Evolutionary conservation across 2,329 filamentous ascomycete genomes (phyloP).

Genomic region (Colletotrichum cuscutae): DNA sequence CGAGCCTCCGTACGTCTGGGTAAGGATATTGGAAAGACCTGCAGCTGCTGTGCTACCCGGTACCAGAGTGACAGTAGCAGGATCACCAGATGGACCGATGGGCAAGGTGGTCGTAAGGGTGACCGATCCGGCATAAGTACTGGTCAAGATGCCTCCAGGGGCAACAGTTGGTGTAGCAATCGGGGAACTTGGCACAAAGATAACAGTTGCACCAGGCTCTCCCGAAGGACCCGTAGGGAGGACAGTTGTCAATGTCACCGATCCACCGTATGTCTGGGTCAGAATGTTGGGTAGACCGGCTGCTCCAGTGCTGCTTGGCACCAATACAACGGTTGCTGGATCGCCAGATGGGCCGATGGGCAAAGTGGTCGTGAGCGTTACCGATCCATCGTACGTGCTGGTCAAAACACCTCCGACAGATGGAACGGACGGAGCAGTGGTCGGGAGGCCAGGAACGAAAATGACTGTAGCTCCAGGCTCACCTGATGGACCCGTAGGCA

Average conservation of each 20-base stretch:
- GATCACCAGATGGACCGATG: neutral
- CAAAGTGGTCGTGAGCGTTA: neutral
- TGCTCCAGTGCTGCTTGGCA: neutral
- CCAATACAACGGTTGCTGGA: neutral
- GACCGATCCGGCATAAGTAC: neutral
- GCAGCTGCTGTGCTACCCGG: neutral
- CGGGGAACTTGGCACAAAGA: neutral
- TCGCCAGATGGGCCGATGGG: neutral
- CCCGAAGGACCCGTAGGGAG: neutral
- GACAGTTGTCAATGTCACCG: neutral
- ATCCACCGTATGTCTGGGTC: slow-evolving; percentile 2
- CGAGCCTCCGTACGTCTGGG: slow-evolving; percentile 2
- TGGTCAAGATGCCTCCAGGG: neutral
- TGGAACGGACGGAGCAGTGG: neutral
- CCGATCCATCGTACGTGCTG: neutral
- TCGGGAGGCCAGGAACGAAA: neutral
- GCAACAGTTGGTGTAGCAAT: neutral
- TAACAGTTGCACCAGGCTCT: neutral
- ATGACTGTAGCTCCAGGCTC: slow-evolving; percentile 2
- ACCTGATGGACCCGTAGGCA: neutral
- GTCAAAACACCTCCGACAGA: neutral
- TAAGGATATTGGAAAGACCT: neutral
- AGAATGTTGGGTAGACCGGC: neutral
- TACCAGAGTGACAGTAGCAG: neutral
- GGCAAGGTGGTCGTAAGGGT: neutral